Conservation (phyloP, 495 filamentous ascomycete genomes). For the Hypoxylon perforatum region DNA sequence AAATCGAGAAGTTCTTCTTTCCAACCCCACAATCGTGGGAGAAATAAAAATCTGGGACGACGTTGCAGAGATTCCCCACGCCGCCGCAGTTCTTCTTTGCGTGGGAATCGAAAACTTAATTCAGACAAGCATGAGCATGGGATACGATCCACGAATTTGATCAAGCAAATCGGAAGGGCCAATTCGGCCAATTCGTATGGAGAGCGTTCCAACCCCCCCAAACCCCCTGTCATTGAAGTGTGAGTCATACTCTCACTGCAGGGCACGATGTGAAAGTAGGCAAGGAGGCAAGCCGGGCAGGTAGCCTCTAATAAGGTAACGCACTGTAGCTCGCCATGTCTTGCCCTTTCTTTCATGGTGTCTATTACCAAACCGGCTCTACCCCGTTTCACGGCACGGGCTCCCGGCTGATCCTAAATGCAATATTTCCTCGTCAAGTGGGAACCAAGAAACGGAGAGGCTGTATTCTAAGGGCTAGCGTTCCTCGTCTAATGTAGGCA, state of each 20-base stretch:
- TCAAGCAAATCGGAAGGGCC: slow-evolving; percentile 41
- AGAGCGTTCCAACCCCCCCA: slow-evolving; percentile 16
- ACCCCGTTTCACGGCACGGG: slow-evolving; percentile 20
- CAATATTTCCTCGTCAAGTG: background rate
- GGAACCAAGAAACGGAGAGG: slow-evolving; percentile 16
- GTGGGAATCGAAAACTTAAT: slow-evolving; percentile 34
- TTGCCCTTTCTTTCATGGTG: slow-evolving; percentile 19
- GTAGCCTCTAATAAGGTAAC: background rate
- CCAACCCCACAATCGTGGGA: slow-evolving; percentile 34
- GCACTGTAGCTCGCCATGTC: slow-evolving; percentile 18
- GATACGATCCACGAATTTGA: slow-evolving; percentile 16
- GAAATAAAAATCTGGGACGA: slow-evolving; percentile 7
- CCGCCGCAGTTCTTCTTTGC: background rate
- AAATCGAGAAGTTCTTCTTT: slow-evolving; percentile 1
- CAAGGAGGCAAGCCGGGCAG: no score
- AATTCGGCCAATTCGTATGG: slow-evolving; percentile 35
- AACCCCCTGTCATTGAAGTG: slow-evolving; percentile 8
- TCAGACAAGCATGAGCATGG: slow-evolving; percentile 11
- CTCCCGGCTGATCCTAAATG: slow-evolving; percentile 8
- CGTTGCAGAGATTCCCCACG: slow-evolving; percentile 20
- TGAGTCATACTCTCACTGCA: slow-evolving; percentile 36
- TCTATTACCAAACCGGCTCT: slow-evolving; percentile 19
- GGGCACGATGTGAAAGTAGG: background rate
- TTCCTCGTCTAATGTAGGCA: background rate
- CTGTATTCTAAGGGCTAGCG: background rate